phyloP scores from a whole-genome alignment of 2,329 filamentous ascomycete species.

The Fusarium aywerte region DNA sequence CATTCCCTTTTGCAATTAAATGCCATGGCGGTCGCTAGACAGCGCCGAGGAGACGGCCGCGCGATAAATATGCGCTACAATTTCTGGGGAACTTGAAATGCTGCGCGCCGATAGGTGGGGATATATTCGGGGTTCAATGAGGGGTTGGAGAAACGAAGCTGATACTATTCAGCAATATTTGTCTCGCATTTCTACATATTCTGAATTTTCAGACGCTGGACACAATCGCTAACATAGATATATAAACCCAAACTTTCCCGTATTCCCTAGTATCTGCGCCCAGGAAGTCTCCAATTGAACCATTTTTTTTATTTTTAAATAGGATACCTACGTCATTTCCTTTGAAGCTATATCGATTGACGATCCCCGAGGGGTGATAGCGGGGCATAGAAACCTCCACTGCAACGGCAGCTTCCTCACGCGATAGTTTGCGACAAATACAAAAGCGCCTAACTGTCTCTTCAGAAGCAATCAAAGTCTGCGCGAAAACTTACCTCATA shows the following conservation, averaged over 20 bases:
- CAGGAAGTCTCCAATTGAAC: neutral
- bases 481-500: neutral
- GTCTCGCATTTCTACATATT: neutral
- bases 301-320: no score
- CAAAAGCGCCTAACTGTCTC: conserved; percentile 1
- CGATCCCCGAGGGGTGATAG: conserved; percentile 39
- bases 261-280: neutral
- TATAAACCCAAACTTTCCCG: neutral
- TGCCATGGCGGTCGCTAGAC: conserved; percentile 21
- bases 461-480: neutral
- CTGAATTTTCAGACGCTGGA: neutral
- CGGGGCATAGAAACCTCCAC: conserved; percentile 40
- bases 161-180: neutral
- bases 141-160: conserved; percentile 10
- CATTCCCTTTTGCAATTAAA: neutral
- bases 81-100: conserved; percentile 30
- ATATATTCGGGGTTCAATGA: conserved; percentile 39
- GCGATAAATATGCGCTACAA: conserved; percentile 21
- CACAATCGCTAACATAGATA: neutral
- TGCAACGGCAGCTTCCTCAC: conserved; percentile 39
- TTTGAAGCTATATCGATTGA: conserved; percentile 15
- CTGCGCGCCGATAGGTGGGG: conserved; percentile 44
- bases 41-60: conserved; percentile 26
- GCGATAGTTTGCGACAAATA: conserved; percentile 32
- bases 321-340: conserved; percentile 32